phyloP scores from a whole-genome alignment of 495 filamentous ascomycete species.

The Xylaria sp. region DNA sequence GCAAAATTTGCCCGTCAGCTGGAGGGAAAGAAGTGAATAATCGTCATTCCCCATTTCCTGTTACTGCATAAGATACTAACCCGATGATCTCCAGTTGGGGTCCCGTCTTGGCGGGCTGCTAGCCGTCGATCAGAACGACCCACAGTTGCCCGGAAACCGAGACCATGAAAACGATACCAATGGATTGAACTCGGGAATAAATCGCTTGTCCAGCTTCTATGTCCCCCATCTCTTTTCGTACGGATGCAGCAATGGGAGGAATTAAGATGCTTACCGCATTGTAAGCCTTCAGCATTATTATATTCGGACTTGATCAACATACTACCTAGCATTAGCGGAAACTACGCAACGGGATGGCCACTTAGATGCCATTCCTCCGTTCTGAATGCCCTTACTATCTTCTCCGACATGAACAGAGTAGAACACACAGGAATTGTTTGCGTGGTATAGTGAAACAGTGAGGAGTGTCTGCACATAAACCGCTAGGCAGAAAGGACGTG shows the following conservation, averaged over 20 bases:
- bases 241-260: not conserved
- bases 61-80: not conserved
- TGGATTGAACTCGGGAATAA: not conserved
- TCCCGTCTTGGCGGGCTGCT: slow-evolving; percentile 10
- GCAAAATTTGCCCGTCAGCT: not conserved
- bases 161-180: not conserved
- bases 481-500: not conserved
- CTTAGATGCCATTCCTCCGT: not conserved
- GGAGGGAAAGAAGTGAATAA: not conserved
- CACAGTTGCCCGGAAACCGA: not conserved
- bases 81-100: not conserved
- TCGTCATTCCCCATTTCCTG: not conserved
- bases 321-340: not conserved
- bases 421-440: not conserved
- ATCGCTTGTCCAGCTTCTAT: not conserved
- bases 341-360: not conserved
- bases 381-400: not conserved
- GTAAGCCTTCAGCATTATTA: not conserved
- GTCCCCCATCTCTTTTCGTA: not conserved
- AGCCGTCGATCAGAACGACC: not conserved
- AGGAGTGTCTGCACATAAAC: not conserved
- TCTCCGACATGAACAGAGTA: not conserved
- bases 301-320: not conserved
- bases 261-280: not conserved
- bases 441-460: not conserved